Conservation (phyloP, 192 early-diverging fungal species). For the Allomyces macrogynus region DNA sequence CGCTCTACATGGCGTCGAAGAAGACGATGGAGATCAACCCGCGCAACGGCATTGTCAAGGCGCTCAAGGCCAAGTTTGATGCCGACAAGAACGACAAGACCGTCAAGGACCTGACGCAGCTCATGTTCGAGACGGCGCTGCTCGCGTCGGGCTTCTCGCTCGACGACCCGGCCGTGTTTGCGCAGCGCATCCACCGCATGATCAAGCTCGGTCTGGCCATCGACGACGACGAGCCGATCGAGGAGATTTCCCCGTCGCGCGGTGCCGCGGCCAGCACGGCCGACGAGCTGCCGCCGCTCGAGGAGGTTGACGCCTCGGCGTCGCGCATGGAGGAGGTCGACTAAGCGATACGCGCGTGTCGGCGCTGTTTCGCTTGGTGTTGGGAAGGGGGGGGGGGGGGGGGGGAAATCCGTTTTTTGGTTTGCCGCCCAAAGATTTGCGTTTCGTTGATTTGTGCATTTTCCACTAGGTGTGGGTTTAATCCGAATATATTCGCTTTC, state of each 20-base stretch:
- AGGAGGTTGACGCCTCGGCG: conserved; percentile 26
- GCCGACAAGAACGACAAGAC: conserved; percentile 97
- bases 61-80: conserved; percentile 77
- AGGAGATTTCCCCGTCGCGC: conserved; percentile 6
- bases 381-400: too few species aligned
- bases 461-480: too few species aligned
- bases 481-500: too few species aligned
- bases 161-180: conserved; percentile 83
- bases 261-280: conserved; percentile 5
- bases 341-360: conserved; percentile 3
- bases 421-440: too few species aligned
- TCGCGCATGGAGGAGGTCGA: conserved; percentile 38
- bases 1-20: conserved; percentile 99
- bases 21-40: conserved; percentile 99
- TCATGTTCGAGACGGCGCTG: conserved; percentile 88
- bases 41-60: conserved; percentile 80
- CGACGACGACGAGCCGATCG: conserved; percentile 52
- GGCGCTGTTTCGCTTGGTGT: too few species aligned
- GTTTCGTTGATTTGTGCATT: too few species aligned
- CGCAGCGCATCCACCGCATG: conserved; percentile 95
- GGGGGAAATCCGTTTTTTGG: too few species aligned
- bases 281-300: conserved; percentile 31
- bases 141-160: conserved; percentile 93
- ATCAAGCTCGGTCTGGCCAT: conserved; percentile 94
- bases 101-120: conserved; percentile 84